Conservation (phyloP, 2,329 filamentous ascomycete genomes). For the Hypomyces rosellus region DNA sequence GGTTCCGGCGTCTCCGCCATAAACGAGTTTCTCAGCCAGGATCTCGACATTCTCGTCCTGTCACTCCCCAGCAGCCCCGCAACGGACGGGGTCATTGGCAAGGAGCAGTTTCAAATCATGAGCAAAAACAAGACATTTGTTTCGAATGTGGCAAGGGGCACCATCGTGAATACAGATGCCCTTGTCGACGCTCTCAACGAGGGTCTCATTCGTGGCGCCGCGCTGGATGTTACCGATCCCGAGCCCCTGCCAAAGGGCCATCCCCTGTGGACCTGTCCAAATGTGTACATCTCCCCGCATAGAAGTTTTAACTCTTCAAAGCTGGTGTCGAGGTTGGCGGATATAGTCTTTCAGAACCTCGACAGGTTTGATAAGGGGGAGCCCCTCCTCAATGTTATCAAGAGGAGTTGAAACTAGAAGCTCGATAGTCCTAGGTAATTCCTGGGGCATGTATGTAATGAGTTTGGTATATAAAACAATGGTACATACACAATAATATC, state of each 20-base stretch:
- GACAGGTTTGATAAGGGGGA: slow-evolving; percentile 8
- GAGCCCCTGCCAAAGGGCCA: slow-evolving; percentile 61
- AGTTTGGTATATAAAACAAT: too few relatives aligned
- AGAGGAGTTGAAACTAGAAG: background rate
- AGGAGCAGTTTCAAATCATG: slow-evolving; percentile 36
- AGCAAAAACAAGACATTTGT: slow-evolving; percentile 45
- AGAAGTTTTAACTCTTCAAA: slow-evolving; percentile 27
- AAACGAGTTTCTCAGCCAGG: slow-evolving; percentile 36
- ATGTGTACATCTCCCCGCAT: slow-evolving; percentile 51
- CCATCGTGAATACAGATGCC: slow-evolving; percentile 37
- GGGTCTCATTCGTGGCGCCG: slow-evolving; percentile 46
- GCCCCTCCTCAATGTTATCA: slow-evolving; percentile 20
- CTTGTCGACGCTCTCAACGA: slow-evolving; percentile 49
- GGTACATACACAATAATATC: too few relatives aligned
- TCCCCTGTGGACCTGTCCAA: slow-evolving; percentile 58
- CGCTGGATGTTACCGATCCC: slow-evolving; percentile 65
- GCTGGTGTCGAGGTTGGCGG: slow-evolving; percentile 20
- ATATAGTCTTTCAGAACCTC: slow-evolving; percentile 5
- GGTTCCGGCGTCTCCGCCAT: slow-evolving; percentile 27
- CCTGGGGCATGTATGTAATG: too few relatives aligned
- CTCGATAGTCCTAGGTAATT: too few relatives aligned
- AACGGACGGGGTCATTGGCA: slow-evolving; percentile 36
- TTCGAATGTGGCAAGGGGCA: slow-evolving; percentile 58
- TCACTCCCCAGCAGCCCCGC: slow-evolving; percentile 33
- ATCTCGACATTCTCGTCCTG: slow-evolving; percentile 40